Evolutionary conservation across 768 basidiomycete species (phyloP).

Genomic region (Mycena venus): DNA sequence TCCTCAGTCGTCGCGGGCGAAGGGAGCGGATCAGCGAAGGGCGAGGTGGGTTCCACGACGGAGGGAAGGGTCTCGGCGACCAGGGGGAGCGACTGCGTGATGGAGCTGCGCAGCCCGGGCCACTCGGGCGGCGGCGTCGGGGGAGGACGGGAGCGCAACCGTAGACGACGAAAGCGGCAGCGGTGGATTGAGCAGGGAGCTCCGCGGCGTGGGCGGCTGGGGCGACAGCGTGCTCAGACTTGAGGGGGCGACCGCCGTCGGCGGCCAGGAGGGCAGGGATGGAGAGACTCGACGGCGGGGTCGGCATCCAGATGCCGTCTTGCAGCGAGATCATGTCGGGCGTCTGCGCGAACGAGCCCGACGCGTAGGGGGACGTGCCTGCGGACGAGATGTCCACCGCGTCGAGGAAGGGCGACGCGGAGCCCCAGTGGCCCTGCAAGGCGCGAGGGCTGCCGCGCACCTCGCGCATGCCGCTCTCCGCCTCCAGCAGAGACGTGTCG

Average conservation of each 20-base stretch:
- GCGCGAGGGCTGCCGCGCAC: too few relatives aligned
- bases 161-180: not conserved
- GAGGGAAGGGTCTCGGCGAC: not conserved
- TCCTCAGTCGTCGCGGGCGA: not conserved
- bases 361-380: not conserved
- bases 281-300: not conserved
- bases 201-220: too few relatives aligned
- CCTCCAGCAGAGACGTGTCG: not conserved
- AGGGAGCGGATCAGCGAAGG: not conserved
- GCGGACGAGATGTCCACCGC: not conserved
- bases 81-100: not conserved
- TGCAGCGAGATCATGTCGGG: not conserved
- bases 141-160: not conserved
- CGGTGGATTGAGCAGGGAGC: slow-evolving; percentile 7
- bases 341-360: not conserved
- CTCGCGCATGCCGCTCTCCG: slow-evolving; percentile 6
- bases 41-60: not conserved
- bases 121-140: not conserved
- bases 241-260: not conserved
- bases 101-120: not conserved
- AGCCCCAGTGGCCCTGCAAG: not conserved
- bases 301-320: not conserved
- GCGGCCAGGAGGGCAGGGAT: not conserved
- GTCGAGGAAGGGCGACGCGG: not conserved
- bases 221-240: not conserved